These are phyloP conservation scores for Nitzschia sp. DNA, from an alignment of 108 stramenopile species.

Conservation along the genomic window DNA sequence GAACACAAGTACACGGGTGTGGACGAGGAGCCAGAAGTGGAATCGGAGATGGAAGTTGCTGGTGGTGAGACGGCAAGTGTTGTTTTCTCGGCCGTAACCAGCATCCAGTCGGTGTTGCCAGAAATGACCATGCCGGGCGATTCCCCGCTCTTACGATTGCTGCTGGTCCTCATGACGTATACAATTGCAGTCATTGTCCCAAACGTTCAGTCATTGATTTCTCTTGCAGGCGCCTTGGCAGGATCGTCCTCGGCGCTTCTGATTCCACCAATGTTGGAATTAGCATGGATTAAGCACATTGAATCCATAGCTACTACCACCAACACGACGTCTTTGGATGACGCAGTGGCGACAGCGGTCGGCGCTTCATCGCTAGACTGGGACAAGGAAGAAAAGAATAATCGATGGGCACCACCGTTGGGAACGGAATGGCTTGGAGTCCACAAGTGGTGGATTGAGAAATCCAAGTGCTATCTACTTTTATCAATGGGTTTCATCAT, in stretches of 20 bases:
- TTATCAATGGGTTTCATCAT: slow-evolving; percentile 43
- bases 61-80: slow-evolving; percentile 8
- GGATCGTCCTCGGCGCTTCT: slow-evolving; percentile 66
- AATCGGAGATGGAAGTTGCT: too few relatives aligned
- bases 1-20: slow-evolving; percentile 10
- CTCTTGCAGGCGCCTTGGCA: slow-evolving; percentile 67
- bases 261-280: slow-evolving; percentile 69
- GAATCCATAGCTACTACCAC: slow-evolving; percentile 14
- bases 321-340: not conserved
- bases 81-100: slow-evolving; percentile 8
- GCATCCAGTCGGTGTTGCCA: slow-evolving; percentile 7
- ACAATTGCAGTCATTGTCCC: slow-evolving; percentile 59
- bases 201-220: slow-evolving; percentile 68
- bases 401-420: not conserved
- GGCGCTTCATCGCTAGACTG: not conserved
- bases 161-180: slow-evolving; percentile 61
- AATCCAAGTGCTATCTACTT: slow-evolving; percentile 36
- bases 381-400: not conserved
- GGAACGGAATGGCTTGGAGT: not conserved
- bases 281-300: slow-evolving; percentile 46
- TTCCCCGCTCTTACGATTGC: slow-evolving; percentile 43
- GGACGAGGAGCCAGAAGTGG: not conserved
- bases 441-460: slow-evolving; percentile 28
- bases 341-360: not conserved
- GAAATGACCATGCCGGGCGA: slow-evolving; percentile 38